Percentiles rank a stretch among this genome's conserved stretches.
Evolutionary conservation across 768 basidiomycete genomes (phyloP).

Genomic region (Tremella yokohamensis): DNA sequence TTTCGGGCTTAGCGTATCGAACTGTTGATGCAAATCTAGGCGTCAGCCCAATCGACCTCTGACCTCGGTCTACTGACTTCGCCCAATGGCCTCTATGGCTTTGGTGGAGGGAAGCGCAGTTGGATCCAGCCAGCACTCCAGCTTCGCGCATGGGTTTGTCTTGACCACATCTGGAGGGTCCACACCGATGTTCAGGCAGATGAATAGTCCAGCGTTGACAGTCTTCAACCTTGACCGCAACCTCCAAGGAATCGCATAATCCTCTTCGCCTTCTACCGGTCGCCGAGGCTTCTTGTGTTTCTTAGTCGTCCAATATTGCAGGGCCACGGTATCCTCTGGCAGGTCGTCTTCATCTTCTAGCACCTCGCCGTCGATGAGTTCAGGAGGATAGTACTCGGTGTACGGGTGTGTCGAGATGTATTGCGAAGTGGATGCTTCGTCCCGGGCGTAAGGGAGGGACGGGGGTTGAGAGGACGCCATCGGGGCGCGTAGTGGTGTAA

Average conservation of each 20-base stretch:
- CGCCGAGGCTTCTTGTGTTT: conserved; percentile 90
- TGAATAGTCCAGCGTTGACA: conserved; percentile 71
- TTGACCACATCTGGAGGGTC: conserved; percentile 98
- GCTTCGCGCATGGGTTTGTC: conserved; percentile 87
- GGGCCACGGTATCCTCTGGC: conserved; percentile 13
- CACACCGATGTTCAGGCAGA: conserved; percentile 95
- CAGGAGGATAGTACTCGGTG: neutral
- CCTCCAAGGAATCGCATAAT: conserved; percentile 63
- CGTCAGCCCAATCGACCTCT: neutral
- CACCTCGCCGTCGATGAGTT: conserved; percentile 2
- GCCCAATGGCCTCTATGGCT: conserved; percentile 87
- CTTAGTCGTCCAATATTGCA: conserved; percentile 56
- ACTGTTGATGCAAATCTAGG: conserved; percentile 78
- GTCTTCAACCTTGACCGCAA: conserved; percentile 85
- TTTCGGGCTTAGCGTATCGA: conserved; percentile 89
- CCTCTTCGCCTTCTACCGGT: conserved; percentile 59
- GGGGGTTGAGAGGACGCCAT: conserved; percentile 19
- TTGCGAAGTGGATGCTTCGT: conserved; percentile 44
- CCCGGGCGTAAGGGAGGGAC: conserved; percentile 42
- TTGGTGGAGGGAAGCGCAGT: conserved; percentile 86
- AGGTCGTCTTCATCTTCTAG: conserved; percentile 10
- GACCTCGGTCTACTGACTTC: conserved; percentile 52
- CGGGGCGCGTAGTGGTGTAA: too few species aligned
- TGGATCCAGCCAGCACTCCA: conserved; percentile 98
- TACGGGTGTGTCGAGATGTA: conserved; percentile 32